These are phyloP conservation scores for Tripterygium wilfordii DNA, from an alignment of 177 flowering plant genomes.

Conservation along the genomic window DNA sequence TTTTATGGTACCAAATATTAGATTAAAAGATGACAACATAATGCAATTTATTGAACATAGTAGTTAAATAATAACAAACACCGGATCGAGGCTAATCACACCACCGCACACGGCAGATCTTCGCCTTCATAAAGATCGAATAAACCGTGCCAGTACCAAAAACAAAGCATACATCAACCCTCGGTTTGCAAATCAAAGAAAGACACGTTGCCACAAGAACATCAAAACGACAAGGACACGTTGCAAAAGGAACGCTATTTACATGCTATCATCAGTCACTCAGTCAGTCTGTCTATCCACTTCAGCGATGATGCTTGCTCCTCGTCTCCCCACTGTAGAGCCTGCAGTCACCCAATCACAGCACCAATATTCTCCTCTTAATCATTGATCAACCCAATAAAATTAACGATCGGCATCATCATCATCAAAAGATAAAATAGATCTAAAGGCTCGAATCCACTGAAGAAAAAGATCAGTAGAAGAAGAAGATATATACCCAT, in stretches of 20 bases:
- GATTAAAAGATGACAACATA: too few relatives aligned
- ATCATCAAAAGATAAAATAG: too few relatives aligned
- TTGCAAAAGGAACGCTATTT: conserved; percentile 12
- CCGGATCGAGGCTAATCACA: too few relatives aligned
- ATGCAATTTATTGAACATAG: too few relatives aligned
- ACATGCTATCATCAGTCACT: conserved; percentile 14
- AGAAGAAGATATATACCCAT: too few relatives aligned
- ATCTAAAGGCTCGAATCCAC: neutral
- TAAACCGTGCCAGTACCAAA: neutral
- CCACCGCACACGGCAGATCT: conserved; percentile 6
- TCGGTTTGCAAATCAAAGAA: neutral
- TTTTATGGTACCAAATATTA: too few relatives aligned
- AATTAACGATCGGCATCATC: too few relatives aligned
- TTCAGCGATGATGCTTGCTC: conserved; percentile 64
- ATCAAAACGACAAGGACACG: neutral
- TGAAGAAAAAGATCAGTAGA: neutral
- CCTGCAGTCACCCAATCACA: conserved; percentile 36
- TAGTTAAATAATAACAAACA: too few relatives aligned
- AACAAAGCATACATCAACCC: too few relatives aligned
- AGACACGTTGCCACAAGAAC: conserved; percentile 2
- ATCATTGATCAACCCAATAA: too few relatives aligned
- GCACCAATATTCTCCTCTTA: too few relatives aligned
- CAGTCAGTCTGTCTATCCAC: too few relatives aligned
- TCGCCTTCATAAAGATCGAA: neutral
- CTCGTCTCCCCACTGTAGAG: conserved; percentile 84